phyloP scores from a whole-genome alignment of 176 grass and related monocot species.

The Poa pratensis region DNA sequence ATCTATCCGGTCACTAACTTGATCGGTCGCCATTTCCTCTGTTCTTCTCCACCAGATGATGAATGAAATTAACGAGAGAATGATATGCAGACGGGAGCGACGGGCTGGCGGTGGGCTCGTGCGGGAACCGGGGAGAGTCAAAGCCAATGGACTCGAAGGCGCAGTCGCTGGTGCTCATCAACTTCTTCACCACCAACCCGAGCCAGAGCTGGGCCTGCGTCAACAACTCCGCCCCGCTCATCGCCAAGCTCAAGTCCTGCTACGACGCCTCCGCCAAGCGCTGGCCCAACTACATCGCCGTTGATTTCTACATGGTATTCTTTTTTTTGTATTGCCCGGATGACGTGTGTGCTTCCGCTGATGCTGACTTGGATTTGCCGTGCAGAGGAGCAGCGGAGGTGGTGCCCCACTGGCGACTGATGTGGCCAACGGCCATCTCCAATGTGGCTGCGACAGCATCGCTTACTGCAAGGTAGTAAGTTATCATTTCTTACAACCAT shows the following conservation, averaged over 20 bases:
- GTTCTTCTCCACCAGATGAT: background rate
- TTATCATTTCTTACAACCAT: too few species aligned
- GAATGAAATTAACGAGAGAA: background rate
- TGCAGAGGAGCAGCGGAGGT: slow-evolving; percentile 72
- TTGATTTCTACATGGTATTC: slow-evolving; percentile 82
- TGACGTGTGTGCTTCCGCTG: background rate
- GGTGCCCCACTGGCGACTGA: slow-evolving; percentile 79
- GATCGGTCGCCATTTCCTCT: background rate
- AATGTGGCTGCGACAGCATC: slow-evolving; percentile 74
- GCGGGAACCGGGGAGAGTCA: slow-evolving; percentile 59
- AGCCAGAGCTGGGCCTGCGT: slow-evolving; percentile 50
- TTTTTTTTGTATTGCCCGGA: too few species aligned
- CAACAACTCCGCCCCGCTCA: slow-evolving; percentile 64
- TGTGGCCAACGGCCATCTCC: slow-evolving; percentile 76
- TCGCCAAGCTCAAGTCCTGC: slow-evolving; percentile 53
- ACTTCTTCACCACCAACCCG: slow-evolving; percentile 81
- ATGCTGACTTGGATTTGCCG: background rate
- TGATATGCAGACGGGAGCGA: slow-evolving; percentile 54
- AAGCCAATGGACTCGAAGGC: slow-evolving; percentile 54
- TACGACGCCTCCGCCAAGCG: slow-evolving; percentile 44
- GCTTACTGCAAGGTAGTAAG: slow-evolving; percentile 72
- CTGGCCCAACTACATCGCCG: slow-evolving; percentile 72
- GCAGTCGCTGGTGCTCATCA: slow-evolving; percentile 75
- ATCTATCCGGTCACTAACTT: background rate
- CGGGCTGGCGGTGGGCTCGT: slow-evolving; percentile 46